A percentile compares a stretch with the other conserved stretches of the same genome.
phyloP scores from a whole-genome alignment of 2,329 filamentous ascomycete genomes.

The Cercospora sp. region DNA sequence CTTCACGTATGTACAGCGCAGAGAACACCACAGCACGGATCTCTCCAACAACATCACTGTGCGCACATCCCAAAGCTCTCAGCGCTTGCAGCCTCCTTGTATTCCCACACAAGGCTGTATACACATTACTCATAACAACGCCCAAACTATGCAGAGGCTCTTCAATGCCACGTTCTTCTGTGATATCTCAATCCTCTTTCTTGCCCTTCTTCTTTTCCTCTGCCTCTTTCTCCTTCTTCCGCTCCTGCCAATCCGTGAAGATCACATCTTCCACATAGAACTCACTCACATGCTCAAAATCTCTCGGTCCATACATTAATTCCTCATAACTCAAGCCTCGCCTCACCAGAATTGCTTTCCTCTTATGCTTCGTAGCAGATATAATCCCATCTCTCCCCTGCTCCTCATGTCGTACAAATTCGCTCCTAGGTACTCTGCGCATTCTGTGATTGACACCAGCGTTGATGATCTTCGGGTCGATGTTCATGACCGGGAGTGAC shows the following conservation, averaged over 20 bases:
- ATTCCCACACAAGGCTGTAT: not conserved
- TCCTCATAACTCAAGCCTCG: slow-evolving; percentile 12
- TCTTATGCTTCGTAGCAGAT: not conserved
- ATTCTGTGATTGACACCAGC: not conserved
- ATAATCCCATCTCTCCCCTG: not conserved
- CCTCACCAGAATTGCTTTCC: not conserved
- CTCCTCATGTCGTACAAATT: not conserved
- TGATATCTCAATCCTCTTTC: not conserved
- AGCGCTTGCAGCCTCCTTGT: no score
- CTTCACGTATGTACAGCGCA: no score
- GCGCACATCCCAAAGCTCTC: not conserved
- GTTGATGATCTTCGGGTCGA: not conserved
- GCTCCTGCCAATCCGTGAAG: not conserved
- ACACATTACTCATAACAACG: not conserved
- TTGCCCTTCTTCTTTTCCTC: not conserved
- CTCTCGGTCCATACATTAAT: slow-evolving; percentile 1
- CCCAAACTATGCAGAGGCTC: not conserved
- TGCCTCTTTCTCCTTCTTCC: not conserved
- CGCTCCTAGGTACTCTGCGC: not conserved
- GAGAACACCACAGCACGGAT: no score
- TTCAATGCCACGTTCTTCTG: not conserved
- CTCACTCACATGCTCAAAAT: slow-evolving; percentile 4
- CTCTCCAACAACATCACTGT: no score
- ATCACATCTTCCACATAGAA: not conserved
- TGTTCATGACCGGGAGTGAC: not conserved